Base-by-base conservation (phyloP, 768 basidiomycete species). In the Suillus paluster region DNA sequence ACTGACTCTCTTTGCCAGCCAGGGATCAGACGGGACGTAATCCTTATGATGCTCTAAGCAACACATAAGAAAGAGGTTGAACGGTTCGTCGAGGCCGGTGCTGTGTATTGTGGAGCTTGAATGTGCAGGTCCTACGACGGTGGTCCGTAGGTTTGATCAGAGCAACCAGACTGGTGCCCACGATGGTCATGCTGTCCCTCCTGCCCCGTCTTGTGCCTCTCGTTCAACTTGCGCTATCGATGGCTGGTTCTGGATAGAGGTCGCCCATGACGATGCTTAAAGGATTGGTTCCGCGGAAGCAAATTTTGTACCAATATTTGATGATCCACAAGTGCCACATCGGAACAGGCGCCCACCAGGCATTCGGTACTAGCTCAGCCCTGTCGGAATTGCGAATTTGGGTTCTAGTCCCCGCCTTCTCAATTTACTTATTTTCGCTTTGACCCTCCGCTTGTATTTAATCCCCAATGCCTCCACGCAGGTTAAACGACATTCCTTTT, bases 211-310 rank as follows among this genome's bases (percentile, higher is more conserved):
- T 39, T n/a, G 17, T 11, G 15, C 36, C 21, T 38, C 23, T 38
- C 10, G 53, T 25, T 25, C 30, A 30, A 30, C 30, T 38, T 9
- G 52, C 12, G 21, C 7, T 36, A 9, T 36, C 34, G 36, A 38
- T 38, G 53, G 8, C 21, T 14, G 17, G 15, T 23, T 23, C 21
- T 23, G 15, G 36, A 23, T 12, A 5, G 23, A 25, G 9, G 21
- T 23, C 1, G 34, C 19, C 15, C 9, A 23, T 15, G 4, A 21
- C 14, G 33, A 14, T 14, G 15, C 11, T 27, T 8, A 7, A 19
- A 58, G 23, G 9, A 21, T 3, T 53, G 30, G 27, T 63, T 46
- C 62, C 58, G 19, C 50, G 62, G 62, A 63, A 63, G 62, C 62
- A 63, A 58, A 46, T 36, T 36, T 49, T 12, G 38, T 50, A 38